phyloP scores from a whole-genome alignment of 2,329 filamentous ascomycete genomes.

The Colletotrichum cereale region DNA sequence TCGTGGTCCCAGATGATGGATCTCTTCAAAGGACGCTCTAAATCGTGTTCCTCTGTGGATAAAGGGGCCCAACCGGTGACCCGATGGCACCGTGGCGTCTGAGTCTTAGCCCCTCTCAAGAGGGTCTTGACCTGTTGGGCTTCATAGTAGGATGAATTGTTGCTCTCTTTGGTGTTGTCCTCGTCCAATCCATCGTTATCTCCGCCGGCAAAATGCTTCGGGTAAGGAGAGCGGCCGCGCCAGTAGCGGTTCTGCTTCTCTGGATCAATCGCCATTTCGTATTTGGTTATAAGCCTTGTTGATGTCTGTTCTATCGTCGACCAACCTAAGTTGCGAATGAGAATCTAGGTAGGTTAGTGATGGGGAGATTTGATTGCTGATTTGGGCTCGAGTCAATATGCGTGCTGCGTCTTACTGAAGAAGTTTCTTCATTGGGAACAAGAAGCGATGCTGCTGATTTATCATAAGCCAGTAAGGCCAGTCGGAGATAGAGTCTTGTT shows the following conservation, averaged over 20 bases:
- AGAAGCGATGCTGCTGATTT: background rate
- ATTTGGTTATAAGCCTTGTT: background rate
- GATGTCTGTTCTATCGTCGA: background rate
- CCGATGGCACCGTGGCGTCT: background rate
- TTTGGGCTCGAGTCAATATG: background rate
- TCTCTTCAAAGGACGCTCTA: background rate
- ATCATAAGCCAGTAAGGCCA: background rate
- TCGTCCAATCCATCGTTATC: background rate
- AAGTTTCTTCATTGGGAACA: background rate
- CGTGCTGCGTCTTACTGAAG: background rate
- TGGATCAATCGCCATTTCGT: background rate
- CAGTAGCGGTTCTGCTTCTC: slow-evolving; percentile 16
- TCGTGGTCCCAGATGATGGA: background rate
- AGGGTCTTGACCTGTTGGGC: too few relatives aligned
- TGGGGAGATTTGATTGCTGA: background rate
- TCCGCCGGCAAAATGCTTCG: background rate
- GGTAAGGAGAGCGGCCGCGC: slow-evolving; percentile 16
- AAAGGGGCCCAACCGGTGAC: too few relatives aligned
- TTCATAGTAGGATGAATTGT: too few relatives aligned
- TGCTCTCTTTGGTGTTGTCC: background rate
- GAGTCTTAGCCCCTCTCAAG: background rate
- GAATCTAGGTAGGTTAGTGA: background rate
- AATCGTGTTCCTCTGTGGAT: too few relatives aligned
- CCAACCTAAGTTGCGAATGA: background rate
- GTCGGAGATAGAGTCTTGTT: background rate